phyloP scores from a whole-genome alignment of 208 protist genomes.

The Acanthamoeba triangularis region DNA sequence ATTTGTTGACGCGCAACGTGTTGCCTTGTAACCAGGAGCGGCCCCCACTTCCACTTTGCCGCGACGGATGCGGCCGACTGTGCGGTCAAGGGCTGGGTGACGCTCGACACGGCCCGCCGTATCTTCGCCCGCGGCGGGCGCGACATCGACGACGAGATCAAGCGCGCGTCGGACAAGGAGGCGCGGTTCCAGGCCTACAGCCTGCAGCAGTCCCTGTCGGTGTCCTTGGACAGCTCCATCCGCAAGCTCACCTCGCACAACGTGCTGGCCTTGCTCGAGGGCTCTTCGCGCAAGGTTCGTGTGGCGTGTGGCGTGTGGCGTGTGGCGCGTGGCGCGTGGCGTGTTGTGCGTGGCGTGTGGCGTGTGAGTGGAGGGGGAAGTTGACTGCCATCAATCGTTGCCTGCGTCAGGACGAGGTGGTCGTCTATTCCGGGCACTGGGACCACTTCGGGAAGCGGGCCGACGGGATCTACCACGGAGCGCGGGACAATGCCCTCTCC shows the following conservation, averaged over 20 bases:
- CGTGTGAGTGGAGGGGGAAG: too few relatives aligned
- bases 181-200: background rate
- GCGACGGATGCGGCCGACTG: background rate
- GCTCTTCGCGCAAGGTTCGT: background rate
- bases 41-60: slow-evolving; percentile 4
- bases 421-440: slow-evolving; percentile 7
- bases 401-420: background rate
- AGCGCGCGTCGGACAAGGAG: background rate
- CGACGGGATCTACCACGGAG: slow-evolving; percentile 6
- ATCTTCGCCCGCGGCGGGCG: background rate
- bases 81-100: background rate
- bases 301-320: background rate
- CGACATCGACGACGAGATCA: background rate
- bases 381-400: too few relatives aligned
- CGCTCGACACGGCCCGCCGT: background rate
- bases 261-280: slow-evolving; percentile 5
- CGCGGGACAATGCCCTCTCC: background rate
- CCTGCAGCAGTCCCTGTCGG: background rate
- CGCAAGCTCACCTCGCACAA: background rate
- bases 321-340: too few relatives aligned
- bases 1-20: background rate
- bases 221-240: background rate
- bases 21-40: background rate
- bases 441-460: slow-evolving; percentile 17
- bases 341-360: too few relatives aligned